phyloP scores from a whole-genome alignment of 2,329 filamentous ascomycete species.

The Talaromyces funiculosus region DNA sequence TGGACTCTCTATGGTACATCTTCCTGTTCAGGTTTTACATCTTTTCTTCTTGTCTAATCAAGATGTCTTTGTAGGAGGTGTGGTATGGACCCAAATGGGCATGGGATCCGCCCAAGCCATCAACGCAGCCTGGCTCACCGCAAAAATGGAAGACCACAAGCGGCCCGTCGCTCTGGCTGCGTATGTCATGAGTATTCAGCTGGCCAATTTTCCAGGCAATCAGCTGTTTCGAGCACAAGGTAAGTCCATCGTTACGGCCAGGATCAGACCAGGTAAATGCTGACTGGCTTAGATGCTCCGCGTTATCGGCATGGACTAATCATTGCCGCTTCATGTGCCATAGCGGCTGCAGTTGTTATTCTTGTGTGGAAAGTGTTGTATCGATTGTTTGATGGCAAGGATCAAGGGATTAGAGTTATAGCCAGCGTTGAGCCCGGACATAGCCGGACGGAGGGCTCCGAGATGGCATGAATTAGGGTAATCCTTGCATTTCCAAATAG shows the following conservation, averaged over 20 bases:
- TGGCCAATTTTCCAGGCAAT: conserved; percentile 21
- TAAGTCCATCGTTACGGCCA: neutral
- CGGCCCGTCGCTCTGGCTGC: conserved; percentile 22
- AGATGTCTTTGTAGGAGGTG: conserved; percentile 15
- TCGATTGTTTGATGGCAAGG: conserved; percentile 3
- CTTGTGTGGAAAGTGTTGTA: conserved; percentile 10
- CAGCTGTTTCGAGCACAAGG: conserved; percentile 20
- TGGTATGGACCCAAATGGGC: conserved; percentile 20
- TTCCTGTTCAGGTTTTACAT: no score
- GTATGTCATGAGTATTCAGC: conserved; percentile 24
- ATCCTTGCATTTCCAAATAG: no score
- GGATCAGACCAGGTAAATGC: neutral
- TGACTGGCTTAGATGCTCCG: conserved; percentile 7
- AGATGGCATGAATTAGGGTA: neutral
- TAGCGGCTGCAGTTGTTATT: conserved; percentile 4
- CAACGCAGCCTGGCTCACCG: conserved; percentile 22
- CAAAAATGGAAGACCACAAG: conserved; percentile 23
- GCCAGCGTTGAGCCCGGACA: neutral
- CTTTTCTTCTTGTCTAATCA: neutral
- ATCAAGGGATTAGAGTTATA: neutral
- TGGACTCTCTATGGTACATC: conserved; percentile 16
- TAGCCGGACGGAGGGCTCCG: neutral
- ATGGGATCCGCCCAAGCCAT: conserved; percentile 20
- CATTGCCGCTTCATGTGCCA: conserved; percentile 5
- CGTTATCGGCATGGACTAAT: conserved; percentile 4